A percentile compares a stretch with the other conserved stretches of the same genome.
These are phyloP conservation scores for Wallemia hederae DNA, from an alignment of 1,284 basidiomycete genomes.

Conservation along the genomic window DNA sequence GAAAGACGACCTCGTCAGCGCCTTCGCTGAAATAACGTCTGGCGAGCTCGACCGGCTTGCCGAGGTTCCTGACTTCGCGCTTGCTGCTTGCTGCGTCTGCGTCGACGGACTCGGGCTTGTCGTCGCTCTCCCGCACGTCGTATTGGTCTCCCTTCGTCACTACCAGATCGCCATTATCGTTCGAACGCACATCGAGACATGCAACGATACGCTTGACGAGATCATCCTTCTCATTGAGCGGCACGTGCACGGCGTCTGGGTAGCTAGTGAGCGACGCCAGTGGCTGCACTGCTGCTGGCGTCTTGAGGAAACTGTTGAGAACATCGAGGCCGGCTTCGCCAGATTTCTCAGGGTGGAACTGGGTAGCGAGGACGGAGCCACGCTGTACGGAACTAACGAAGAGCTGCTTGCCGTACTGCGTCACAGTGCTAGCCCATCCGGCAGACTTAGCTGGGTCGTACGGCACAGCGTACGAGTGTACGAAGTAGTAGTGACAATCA, in stretches of 20 bases:
- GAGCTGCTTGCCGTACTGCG: constrained; percentile 78
- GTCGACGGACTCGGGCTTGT: constrained; percentile 4
- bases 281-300: constrained; percentile 8
- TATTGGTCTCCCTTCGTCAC: constrained; percentile 99
- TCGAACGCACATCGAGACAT: constrained; percentile 89
- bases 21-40: constrained; percentile 60
- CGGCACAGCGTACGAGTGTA: constrained; percentile 71
- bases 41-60: constrained; percentile 83
- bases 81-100: constrained; percentile 14
- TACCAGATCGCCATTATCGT: constrained; percentile 80
- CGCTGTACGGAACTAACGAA: constrained; percentile 63
- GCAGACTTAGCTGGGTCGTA: constrained; percentile 25
- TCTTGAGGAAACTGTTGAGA: constrained; percentile 53
- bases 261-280: constrained; percentile 10
- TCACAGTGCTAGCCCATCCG: constrained; percentile 51
- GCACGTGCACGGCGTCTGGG: constrained; percentile 3
- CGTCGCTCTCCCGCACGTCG: constrained; percentile 64
- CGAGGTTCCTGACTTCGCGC: constrained; percentile 79
- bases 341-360: constrained; percentile 98
- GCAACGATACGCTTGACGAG: constrained; percentile 87
- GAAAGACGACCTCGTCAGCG: constrained; percentile 85
- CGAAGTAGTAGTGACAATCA: constrained; percentile 60
- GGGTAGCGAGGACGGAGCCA: constrained; percentile 70
- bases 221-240: constrained; percentile 20
- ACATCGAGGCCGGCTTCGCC: constrained; percentile 64